A percentile compares a stretch with the other conserved stretches of the same genome.
Conservation (phyloP, 306 rosid species). For the Dalbergia cultrata region DNA sequence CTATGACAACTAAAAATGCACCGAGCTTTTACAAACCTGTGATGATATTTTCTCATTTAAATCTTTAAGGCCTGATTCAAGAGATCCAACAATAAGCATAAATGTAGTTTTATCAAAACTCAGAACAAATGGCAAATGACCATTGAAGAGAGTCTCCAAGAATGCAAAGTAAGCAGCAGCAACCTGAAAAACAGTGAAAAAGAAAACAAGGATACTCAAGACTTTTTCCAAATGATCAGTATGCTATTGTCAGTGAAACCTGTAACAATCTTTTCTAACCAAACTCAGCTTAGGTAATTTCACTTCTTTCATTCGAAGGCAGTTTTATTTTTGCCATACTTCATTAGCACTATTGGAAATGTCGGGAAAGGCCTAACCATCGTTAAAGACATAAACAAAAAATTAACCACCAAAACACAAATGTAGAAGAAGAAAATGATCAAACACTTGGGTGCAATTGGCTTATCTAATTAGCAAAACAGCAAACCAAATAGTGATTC, state of each 20-base stretch:
- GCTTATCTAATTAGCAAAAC: neutral
- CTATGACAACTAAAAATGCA: neutral
- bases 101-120: constrained; percentile 74
- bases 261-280: neutral
- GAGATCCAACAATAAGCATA: constrained; percentile 77
- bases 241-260: constrained; percentile 7
- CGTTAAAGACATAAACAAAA: neutral
- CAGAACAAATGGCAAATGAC: constrained; percentile 72
- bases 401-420: neutral
- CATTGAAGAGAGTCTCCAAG: constrained; percentile 77
- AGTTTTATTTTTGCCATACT: neutral
- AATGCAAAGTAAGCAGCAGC: constrained; percentile 82
- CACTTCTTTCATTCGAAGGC: neutral
- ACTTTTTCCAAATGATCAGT: neutral
- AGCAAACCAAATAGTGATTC: neutral
- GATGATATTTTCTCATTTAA: constrained; percentile 79
- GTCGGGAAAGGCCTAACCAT: neutral
- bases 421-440: neutral
- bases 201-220: neutral
- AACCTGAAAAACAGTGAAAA: constrained; percentile 63
- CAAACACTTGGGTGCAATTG: neutral
- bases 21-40: constrained; percentile 62
- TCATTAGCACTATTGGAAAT: neutral
- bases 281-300: constrained; percentile 5
- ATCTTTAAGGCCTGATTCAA: constrained; percentile 93